Base-by-base conservation (phyloP, 2,329 filamentous ascomycete species). In the Rutstroemia sp. region DNA sequence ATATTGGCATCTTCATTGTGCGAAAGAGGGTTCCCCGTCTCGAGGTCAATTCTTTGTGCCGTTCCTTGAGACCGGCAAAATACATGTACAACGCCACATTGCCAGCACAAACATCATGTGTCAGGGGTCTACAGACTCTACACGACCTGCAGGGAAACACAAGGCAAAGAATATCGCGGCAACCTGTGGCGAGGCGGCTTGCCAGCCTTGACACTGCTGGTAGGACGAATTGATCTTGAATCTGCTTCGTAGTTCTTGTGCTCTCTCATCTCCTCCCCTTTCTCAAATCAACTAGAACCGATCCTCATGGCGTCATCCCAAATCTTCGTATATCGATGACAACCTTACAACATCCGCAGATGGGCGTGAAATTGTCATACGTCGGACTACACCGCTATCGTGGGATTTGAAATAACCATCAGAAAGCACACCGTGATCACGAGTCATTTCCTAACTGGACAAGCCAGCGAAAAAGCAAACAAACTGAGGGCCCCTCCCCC, bases 101-200 rank as follows among this genome's bases (percentile, higher is more conserved):
- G 23, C 52, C 30, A 44, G 38, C 46, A 34, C 52, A 36, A 55
- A 55, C 17, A 12, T 34, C 48, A 25, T 27, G 38, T 40, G 38
- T 40, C 51, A 55, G 46, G 52, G 52, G 46, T 21, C 38, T 49
- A 23, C 23, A 23, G 23, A 23, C 39, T 27, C 25, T 27, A 27
- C 30, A 49, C 38, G 52, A 50, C 46, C 49, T 55, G 52, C 52
- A 55, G 48, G 14, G 27, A 55, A 42, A 47, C 52, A 50, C 52
- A 17, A 55, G 52, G 52, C 52, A 42, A 55, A 23, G 52, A 36
- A 36, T 23, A 44, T 27, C n/a, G 36, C 10, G 30, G 17, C 46
- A 50, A 44, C 39, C 10, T 17, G 39, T 19, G 23, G 34, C 52
- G 46, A 55, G 52, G 46, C 52, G 17, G 38, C 23, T 25, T 55